These are phyloP conservation scores for Nidularia pulvinata DNA, from an alignment of 768 basidiomycete genomes.

Conservation along the genomic window DNA sequence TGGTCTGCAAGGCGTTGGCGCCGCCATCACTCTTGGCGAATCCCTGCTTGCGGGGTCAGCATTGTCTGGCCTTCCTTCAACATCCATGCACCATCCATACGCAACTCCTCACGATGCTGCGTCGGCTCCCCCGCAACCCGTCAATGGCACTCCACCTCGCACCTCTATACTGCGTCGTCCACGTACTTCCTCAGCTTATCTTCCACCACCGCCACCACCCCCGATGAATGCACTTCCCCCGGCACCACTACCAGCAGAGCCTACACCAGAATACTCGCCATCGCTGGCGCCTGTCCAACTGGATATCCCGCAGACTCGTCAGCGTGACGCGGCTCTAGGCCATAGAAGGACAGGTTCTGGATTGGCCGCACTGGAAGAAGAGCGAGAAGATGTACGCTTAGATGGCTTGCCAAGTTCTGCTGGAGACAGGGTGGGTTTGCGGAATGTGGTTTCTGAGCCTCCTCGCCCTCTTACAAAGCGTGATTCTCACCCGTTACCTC, in stretches of 20 bases:
- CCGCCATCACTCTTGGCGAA: slow-evolving; percentile 41
- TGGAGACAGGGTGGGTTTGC: no score
- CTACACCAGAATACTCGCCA: slow-evolving; percentile 18
- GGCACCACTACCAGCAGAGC: slow-evolving; percentile 37
- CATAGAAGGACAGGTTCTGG: slow-evolving; percentile 60
- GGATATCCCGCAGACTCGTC: slow-evolving; percentile 23
- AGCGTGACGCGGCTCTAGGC: slow-evolving; percentile 47
- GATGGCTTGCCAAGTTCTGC: slow-evolving; percentile 25
- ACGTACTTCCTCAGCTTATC: slow-evolving; percentile 51
- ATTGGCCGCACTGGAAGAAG: slow-evolving; percentile 65
- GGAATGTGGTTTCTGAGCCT: slow-evolving; percentile 33
- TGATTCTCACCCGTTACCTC: slow-evolving; percentile 69
- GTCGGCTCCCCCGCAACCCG: slow-evolving; percentile 19
- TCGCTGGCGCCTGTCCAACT: slow-evolving; percentile 22
- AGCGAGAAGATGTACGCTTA: slow-evolving; percentile 34
- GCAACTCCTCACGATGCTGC: slow-evolving; percentile 41
- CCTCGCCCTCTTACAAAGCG: slow-evolving; percentile 36
- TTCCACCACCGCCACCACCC: slow-evolving; percentile 68
- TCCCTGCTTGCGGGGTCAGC: slow-evolving; percentile 23
- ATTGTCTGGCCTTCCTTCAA: slow-evolving; percentile 26
- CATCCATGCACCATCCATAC: slow-evolving; percentile 46
- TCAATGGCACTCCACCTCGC: slow-evolving; percentile 20
- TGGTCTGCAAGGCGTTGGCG: slow-evolving; percentile 30
- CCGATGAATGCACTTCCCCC: slow-evolving; percentile 63
- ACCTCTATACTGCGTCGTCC: slow-evolving; percentile 39